These are phyloP conservation scores for Krasilnikovozyma curviuscula DNA, from an alignment of 768 basidiomycete genomes.

Conservation along the genomic window DNA sequence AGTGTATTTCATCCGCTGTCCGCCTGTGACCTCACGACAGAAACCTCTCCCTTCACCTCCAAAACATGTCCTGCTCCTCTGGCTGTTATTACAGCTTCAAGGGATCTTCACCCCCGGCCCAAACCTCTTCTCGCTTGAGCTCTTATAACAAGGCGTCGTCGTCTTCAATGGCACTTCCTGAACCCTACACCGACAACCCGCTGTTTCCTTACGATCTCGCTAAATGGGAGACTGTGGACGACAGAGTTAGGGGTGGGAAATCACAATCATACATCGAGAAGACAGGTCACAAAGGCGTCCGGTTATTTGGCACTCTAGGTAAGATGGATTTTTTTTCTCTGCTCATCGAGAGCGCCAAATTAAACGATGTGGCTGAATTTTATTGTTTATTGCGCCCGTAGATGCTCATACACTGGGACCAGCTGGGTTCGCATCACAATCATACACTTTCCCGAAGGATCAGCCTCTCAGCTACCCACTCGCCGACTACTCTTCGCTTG, in stretches of 20 bases:
- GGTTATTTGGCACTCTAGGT: conserved; percentile 26
- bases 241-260: conserved; percentile 27
- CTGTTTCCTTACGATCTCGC: conserved; percentile 18
- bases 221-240: conserved; percentile 26
- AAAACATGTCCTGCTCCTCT: no score
- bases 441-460: conserved; percentile 20
- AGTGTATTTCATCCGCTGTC: no score
- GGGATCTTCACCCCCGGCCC: no score
- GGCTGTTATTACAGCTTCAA: no score
- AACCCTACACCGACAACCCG: neutral
- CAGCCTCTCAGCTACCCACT: conserved; percentile 17
- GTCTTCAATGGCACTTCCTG: no score
- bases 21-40: no score
- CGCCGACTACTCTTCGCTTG: conserved; percentile 10
- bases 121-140: no score
- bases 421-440: conserved; percentile 29
- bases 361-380: neutral
- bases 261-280: conserved; percentile 22
- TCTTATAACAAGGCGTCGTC: no score
- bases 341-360: no score
- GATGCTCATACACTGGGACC: conserved; percentile 28
- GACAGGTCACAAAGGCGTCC: conserved; percentile 10
- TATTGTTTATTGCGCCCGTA: conserved; percentile 4
- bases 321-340: conserved; percentile 2
- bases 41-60: no score